Evolutionary conservation across 768 basidiomycete species (phyloP), one percentile per base, ranked within the genome.

Genomic region (Leccinum subtestaceum): DNA sequence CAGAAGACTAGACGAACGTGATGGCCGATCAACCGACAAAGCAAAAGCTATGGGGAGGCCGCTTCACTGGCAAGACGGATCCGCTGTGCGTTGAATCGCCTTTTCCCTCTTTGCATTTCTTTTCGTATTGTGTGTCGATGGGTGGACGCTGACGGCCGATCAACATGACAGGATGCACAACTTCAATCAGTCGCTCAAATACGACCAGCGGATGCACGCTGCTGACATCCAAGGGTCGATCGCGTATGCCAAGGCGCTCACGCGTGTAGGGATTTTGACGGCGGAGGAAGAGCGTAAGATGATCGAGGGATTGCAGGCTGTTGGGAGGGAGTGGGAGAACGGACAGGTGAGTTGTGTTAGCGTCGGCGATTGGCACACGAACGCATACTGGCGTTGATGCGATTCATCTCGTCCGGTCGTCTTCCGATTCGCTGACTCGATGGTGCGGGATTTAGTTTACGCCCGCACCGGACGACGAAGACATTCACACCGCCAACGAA

Each of bases 401-500:
- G 38, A 38, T 2, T 0, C 17, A 8, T 8, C 6, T 38, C 5
- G 2, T 15, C 5, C 27, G 27, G 27, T 15, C 48, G 25, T 17
- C 23, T 15, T 38, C 38, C 38, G 17, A 40, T 40, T 40, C 9
- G 4, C 38, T 40, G 38, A 40, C 17, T 40, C 38, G 6, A n/a
- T 40, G 8, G 17, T n/a, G n/a, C 12, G 23, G 27, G 27, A 11
- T 47, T 29, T 66, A 95, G 90, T 99, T 99, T 70, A 70, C 77
- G 57, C 75, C 86, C 31, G 79, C 88, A 60, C 78, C 84, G n/a
- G 94, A 96, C 65, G 97, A 99, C 67, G 97, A 99, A 69, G 97
- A 99, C 69, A 98, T 99, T 60, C 96, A 98, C 73, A 99, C 97
- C 12, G 97, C 97, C 55, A 99, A 98, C 68, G 97, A 99, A 72